phyloP scores from a whole-genome alignment of 805 yeast genomes.

The Saccharomycopsis oosterbeekiorum region DNA sequence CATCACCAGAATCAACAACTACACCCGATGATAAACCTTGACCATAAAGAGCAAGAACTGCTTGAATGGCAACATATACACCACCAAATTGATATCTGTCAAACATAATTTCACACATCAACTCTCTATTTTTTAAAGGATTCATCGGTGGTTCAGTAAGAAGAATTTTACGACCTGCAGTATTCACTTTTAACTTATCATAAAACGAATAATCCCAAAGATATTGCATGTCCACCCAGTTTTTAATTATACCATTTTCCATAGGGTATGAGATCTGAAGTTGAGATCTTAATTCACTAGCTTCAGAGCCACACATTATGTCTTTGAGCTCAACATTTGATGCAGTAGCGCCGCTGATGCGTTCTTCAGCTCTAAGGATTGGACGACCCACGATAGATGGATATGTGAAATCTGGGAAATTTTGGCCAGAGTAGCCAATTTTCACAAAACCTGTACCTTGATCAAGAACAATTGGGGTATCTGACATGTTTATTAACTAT shows the following conservation, averaged over 20 bases:
- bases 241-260: constrained; percentile 96
- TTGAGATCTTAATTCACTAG: constrained; percentile 79
- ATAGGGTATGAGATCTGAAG: constrained; percentile 93
- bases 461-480: constrained; percentile 59
- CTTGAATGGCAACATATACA: constrained; percentile 92
- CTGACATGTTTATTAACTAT: neutral
- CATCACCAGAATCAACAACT: constrained; percentile 97
- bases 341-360: constrained; percentile 35
- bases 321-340: constrained; percentile 69
- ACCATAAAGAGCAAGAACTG: constrained; percentile 94
- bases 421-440: constrained; percentile 93
- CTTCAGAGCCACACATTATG: constrained; percentile 97
- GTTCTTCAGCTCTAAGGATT: constrained; percentile 91
- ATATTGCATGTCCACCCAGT: constrained; percentile 99
- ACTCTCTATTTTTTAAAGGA: constrained; percentile 82
- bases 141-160: constrained; percentile 98
- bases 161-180: constrained; percentile 69
- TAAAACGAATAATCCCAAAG: constrained; percentile 96
- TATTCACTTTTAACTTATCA: constrained; percentile 75
- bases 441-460: constrained; percentile 99
- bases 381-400: constrained; percentile 98
- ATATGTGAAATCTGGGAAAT: constrained; percentile 93
- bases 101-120: constrained; percentile 88
- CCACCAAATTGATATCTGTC: constrained; percentile 87
- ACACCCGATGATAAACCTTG: constrained; percentile 96